These are phyloP conservation scores for Neoascochyta sp. DNA, from an alignment of 2,329 filamentous ascomycete genomes.

Conservation along the genomic window DNA sequence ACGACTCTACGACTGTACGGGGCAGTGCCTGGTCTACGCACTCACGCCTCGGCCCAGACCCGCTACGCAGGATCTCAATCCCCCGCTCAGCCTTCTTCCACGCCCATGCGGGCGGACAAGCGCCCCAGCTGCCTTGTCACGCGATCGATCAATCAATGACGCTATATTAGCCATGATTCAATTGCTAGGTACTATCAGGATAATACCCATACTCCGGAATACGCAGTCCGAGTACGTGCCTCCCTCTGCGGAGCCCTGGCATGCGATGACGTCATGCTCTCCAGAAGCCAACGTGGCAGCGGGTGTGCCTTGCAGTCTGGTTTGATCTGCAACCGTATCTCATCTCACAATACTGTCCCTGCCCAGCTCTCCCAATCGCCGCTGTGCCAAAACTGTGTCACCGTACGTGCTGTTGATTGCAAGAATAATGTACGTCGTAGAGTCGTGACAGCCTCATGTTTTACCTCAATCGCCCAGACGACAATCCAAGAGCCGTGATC, in stretches of 20 bases:
- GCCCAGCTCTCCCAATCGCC: slow-evolving; percentile 2
- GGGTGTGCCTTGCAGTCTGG: slow-evolving; percentile 38
- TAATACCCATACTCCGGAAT: too few species aligned
- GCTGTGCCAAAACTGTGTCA: slow-evolving; percentile 5
- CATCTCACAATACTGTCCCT: slow-evolving; percentile 2
- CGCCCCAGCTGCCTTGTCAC: too few species aligned
- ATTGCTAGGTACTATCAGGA: too few species aligned
- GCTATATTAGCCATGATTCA: slow-evolving; percentile 8
- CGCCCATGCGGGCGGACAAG: too few species aligned
- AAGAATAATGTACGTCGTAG: slow-evolving; percentile 17
- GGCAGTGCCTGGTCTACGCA: slow-evolving; percentile 3
- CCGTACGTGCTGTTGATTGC: slow-evolving; percentile 11
- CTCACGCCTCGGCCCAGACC: slow-evolving; percentile 2
- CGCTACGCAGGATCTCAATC: too few species aligned
- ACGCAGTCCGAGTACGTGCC: too few species aligned
- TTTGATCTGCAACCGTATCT: slow-evolving; percentile 18
- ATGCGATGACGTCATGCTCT: slow-evolving; percentile 26
- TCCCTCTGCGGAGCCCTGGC: too few species aligned
- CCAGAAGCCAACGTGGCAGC: slow-evolving; percentile 17
- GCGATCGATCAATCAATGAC: slow-evolving; percentile 5
- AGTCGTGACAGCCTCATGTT: slow-evolving; percentile 10
- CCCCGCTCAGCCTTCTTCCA: too few species aligned
- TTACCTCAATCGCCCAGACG: slow-evolving; percentile 4
- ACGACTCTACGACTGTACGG: neutral
- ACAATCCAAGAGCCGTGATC: slow-evolving; percentile 3